These are phyloP conservation scores for Clavariopsis aquatica DNA, from an alignment of 495 filamentous ascomycete species.

Conservation along the genomic window DNA sequence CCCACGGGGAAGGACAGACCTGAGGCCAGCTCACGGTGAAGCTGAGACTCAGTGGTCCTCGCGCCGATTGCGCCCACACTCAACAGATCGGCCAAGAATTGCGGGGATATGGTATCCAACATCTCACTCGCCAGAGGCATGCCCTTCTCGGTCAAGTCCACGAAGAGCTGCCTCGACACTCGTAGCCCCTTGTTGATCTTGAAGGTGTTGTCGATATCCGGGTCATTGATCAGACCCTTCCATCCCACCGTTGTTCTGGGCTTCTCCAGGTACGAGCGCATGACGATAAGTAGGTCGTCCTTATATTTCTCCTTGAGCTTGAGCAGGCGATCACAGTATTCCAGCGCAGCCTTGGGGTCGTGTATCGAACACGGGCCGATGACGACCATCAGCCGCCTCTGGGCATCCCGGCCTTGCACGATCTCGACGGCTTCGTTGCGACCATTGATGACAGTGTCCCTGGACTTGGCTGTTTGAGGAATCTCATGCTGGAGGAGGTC, in stretches of 20 bases:
- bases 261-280: slow-evolving; percentile 99
- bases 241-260: slow-evolving; percentile 97
- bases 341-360: slow-evolving; percentile 86
- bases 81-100: slow-evolving; percentile 93
- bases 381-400: slow-evolving; percentile 81
- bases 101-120: slow-evolving; percentile 97
- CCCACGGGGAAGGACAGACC: slow-evolving; percentile 96
- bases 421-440: slow-evolving; percentile 81
- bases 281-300: slow-evolving; percentile 88
- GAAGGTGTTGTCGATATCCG: slow-evolving; percentile 97
- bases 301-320: slow-evolving; percentile 85
- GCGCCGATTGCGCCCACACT: slow-evolving; percentile 93
- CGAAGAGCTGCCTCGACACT: slow-evolving; percentile 84
- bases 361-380: slow-evolving; percentile 98
- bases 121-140: slow-evolving; percentile 99
- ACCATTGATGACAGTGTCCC: slow-evolving; percentile 73
- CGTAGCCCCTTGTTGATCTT: slow-evolving; percentile 97
- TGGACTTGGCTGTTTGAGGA: slow-evolving; percentile 72
- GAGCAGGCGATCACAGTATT: slow-evolving; percentile 86
- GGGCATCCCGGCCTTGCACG: slow-evolving; percentile 75
- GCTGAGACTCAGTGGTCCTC: slow-evolving; percentile 90
- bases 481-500: slow-evolving; percentile 96
- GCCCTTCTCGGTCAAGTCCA: slow-evolving; percentile 88
- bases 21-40: slow-evolving; percentile 92
- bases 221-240: slow-evolving; percentile 99